Conservation (phyloP, 495 filamentous ascomycete genomes). For the Friedmanniomyces endolithicus region DNA sequence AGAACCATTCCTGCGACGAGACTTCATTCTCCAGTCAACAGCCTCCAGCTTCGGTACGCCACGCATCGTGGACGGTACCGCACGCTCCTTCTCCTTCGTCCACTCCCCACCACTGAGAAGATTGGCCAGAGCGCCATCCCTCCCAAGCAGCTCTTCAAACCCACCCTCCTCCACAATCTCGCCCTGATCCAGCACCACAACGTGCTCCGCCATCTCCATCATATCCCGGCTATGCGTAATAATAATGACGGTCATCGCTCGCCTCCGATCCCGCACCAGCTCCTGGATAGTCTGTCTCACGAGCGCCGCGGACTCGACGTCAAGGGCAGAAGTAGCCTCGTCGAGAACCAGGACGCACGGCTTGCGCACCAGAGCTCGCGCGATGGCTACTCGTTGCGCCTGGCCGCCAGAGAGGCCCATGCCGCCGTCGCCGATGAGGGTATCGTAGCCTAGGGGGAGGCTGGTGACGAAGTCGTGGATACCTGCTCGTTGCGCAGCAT, state of each 20-base stretch:
- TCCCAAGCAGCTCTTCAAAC: slow-evolving; percentile 42
- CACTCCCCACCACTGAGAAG: slow-evolving; percentile 27
- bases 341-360: slow-evolving; percentile 70
- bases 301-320: slow-evolving; percentile 52
- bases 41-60: background rate
- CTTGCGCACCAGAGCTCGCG: slow-evolving; percentile 58
- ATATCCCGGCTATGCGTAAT: slow-evolving; percentile 72
- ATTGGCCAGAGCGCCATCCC: slow-evolving; percentile 31
- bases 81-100: background rate
- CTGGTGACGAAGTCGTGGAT: slow-evolving; percentile 70
- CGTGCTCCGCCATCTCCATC: slow-evolving; percentile 62
- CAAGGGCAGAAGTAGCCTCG: slow-evolving; percentile 75
- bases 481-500: slow-evolving; percentile 54
- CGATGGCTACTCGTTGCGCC: slow-evolving; percentile 69
- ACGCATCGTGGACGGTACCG: background rate
- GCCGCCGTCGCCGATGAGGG: slow-evolving; percentile 66
- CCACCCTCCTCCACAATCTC: slow-evolving; percentile 51
- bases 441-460: slow-evolving; percentile 63
- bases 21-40: slow-evolving; percentile 4
- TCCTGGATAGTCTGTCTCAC: slow-evolving; percentile 51
- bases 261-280: slow-evolving; percentile 31
- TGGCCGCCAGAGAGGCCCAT: slow-evolving; percentile 70
- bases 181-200: slow-evolving; percentile 60
- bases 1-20: background rate
- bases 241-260: slow-evolving; percentile 48